Conservation (phyloP, 1,139 yeast genomes). For the Taphrina deformans region DNA sequence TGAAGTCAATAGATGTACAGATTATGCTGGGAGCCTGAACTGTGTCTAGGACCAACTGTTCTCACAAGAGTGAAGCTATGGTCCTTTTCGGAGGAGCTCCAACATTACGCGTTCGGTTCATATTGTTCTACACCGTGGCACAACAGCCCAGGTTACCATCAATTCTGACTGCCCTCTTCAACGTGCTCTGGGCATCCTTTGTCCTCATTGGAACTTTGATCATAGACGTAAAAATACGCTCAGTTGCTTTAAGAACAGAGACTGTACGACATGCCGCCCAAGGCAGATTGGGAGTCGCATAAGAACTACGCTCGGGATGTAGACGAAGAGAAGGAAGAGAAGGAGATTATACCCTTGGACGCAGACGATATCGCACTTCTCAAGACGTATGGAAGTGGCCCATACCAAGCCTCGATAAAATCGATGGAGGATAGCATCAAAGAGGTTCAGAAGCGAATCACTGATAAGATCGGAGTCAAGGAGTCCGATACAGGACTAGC, state of each 20-base stretch:
- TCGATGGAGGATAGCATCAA: conserved; percentile 81
- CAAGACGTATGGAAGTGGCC: conserved; percentile 96
- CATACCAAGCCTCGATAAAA: conserved; percentile 80
- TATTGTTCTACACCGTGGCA: not conserved
- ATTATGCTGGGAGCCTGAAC: too few relatives aligned
- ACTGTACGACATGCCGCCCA: conserved; percentile 70
- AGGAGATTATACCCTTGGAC: conserved; percentile 79
- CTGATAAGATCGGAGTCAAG: conserved; percentile 76
- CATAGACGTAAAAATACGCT: too few relatives aligned
- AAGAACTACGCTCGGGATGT: conserved; percentile 44
- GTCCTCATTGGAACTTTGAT: too few relatives aligned
- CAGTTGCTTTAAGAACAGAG: too few relatives aligned
- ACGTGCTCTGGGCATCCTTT: too few relatives aligned
- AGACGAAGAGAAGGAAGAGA: conserved; percentile 54
- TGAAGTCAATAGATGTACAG: too few relatives aligned
- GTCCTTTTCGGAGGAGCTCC: not conserved
- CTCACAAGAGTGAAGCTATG: not conserved
- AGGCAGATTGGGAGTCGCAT: conserved; percentile 96
- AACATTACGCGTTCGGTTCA: not conserved
- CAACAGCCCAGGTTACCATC: not conserved
- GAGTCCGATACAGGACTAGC: conserved; percentile 96
- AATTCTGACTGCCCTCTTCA: not conserved
- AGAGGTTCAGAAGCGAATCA: conserved; percentile 77
- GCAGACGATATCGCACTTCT: conserved; percentile 97
- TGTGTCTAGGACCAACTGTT: too few relatives aligned